A percentile compares a stretch with the other conserved stretches of the same genome.
Evolutionary conservation across 306 rosid species (phyloP).

Genomic region (Malus sieversii): DNA sequence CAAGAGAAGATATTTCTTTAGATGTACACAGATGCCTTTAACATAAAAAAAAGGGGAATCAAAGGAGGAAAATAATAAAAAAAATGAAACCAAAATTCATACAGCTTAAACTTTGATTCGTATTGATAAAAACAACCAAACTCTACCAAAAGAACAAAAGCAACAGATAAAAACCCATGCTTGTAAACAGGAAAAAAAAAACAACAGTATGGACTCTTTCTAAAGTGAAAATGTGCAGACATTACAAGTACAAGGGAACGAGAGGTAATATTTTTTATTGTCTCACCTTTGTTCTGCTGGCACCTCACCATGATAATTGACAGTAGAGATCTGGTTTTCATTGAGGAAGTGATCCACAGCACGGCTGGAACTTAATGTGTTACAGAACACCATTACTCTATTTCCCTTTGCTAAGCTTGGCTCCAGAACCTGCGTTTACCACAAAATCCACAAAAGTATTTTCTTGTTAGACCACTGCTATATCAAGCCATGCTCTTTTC

Average conservation of each 20-base stretch:
- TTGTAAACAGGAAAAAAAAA: background rate
- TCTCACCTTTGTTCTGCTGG: conserved; percentile 85
- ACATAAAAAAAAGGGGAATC: background rate
- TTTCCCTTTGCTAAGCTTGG: conserved; percentile 91
- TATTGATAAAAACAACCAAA: background rate
- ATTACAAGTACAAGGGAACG: background rate
- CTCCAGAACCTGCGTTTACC: conserved; percentile 73
- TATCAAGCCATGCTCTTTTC: background rate
- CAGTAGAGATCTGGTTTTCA: conserved; percentile 72
- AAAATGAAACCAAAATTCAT: background rate
- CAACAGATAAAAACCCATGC: background rate
- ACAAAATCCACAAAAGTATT: background rate
- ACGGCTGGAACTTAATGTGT: conserved; percentile 89
- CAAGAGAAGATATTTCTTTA: background rate
- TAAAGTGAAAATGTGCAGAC: background rate
- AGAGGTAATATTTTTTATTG: background rate
- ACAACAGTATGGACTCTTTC: background rate
- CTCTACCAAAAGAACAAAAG: background rate
- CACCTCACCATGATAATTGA: conserved; percentile 96
- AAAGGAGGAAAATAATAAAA: background rate
- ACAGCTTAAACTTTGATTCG: background rate
- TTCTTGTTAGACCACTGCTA: conserved; percentile 1
- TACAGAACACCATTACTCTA: conserved; percentile 93
- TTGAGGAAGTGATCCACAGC: conserved; percentile 95
- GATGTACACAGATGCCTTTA: background rate